These are phyloP conservation scores for Thelonectria olida DNA, from an alignment of 2,329 filamentous ascomycete species.

Conservation along the genomic window DNA sequence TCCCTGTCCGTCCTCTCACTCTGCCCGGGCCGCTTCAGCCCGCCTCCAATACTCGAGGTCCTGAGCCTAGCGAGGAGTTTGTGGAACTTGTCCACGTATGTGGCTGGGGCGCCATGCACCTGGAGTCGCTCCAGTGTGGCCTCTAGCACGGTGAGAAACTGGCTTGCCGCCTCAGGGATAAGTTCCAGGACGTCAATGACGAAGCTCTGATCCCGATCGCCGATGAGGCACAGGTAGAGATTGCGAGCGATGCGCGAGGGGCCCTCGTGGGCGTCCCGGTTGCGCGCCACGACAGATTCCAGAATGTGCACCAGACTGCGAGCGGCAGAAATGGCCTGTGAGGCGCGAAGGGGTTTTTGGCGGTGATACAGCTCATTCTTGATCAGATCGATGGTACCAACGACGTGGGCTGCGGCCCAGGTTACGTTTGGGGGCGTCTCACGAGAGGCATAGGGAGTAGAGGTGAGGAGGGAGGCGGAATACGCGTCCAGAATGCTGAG, in stretches of 20 bases:
- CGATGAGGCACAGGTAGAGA: slow-evolving; percentile 59
- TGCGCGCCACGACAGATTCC: slow-evolving; percentile 52
- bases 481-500: slow-evolving; percentile 54
- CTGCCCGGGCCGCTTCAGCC: slow-evolving; percentile 45
- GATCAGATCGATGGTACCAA: slow-evolving; percentile 54
- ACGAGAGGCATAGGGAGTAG: not conserved
- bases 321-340: slow-evolving; percentile 56
- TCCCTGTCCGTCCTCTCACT: slow-evolving; percentile 38
- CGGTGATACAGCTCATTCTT: slow-evolving; percentile 51
- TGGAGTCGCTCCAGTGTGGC: slow-evolving; percentile 45
- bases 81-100: slow-evolving; percentile 49
- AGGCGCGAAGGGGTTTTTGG: slow-evolving; percentile 46
- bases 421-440: slow-evolving; percentile 51
- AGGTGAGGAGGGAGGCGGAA: slow-evolving; percentile 16
- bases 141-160: slow-evolving; percentile 52
- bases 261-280: slow-evolving; percentile 47
- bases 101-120: slow-evolving; percentile 44
- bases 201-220: slow-evolving; percentile 55
- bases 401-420: slow-evolving; percentile 61
- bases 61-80: slow-evolving; percentile 44
- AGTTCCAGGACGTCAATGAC: slow-evolving; percentile 54
- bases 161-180: slow-evolving; percentile 55
- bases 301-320: slow-evolving; percentile 60
- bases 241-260: slow-evolving; percentile 49
- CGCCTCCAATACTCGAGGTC: slow-evolving; percentile 37